phyloP scores from a whole-genome alignment of 2,329 filamentous ascomycete genomes.

The Pseudocercospora crystallina region DNA sequence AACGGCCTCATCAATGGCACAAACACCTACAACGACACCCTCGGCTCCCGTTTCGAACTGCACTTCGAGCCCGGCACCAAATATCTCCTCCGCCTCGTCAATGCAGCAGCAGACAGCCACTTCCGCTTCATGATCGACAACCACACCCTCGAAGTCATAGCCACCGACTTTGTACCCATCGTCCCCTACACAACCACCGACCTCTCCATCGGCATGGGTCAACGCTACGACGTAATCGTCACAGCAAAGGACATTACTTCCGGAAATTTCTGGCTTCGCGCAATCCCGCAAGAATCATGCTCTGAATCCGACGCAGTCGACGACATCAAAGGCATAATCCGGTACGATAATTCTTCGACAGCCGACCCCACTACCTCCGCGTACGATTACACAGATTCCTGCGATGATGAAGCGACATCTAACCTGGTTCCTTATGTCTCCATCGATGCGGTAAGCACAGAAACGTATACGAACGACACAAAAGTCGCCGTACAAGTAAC shows the following conservation, averaged over 20 bases:
- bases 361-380: slow-evolving; percentile 33
- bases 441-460: slow-evolving; percentile 24
- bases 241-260: slow-evolving; percentile 30
- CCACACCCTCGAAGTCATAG: slow-evolving; percentile 45
- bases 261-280: slow-evolving; percentile 33
- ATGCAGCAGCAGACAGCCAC: slow-evolving; percentile 39
- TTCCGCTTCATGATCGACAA: slow-evolving; percentile 41
- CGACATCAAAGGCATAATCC: slow-evolving; percentile 36
- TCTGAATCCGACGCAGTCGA: slow-evolving; percentile 36
- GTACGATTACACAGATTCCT: slow-evolving; percentile 37
- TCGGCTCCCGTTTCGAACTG: slow-evolving; percentile 22
- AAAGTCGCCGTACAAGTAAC: too few relatives aligned
- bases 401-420: slow-evolving; percentile 36
- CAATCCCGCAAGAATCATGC: slow-evolving; percentile 33
- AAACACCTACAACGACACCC: slow-evolving; percentile 25
- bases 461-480: too few relatives aligned
- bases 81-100: slow-evolving; percentile 46
- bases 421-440: slow-evolving; percentile 37
- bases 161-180: slow-evolving; percentile 46
- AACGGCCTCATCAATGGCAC: slow-evolving; percentile 38
- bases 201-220: slow-evolving; percentile 39
- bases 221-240: slow-evolving; percentile 37
- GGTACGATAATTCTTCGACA: slow-evolving; percentile 34
- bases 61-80: slow-evolving; percentile 39
- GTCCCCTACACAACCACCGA: slow-evolving; percentile 40